These are phyloP conservation scores for Hymenoscyphus repandus DNA, from an alignment of 2,329 filamentous ascomycete species.

Conservation along the genomic window DNA sequence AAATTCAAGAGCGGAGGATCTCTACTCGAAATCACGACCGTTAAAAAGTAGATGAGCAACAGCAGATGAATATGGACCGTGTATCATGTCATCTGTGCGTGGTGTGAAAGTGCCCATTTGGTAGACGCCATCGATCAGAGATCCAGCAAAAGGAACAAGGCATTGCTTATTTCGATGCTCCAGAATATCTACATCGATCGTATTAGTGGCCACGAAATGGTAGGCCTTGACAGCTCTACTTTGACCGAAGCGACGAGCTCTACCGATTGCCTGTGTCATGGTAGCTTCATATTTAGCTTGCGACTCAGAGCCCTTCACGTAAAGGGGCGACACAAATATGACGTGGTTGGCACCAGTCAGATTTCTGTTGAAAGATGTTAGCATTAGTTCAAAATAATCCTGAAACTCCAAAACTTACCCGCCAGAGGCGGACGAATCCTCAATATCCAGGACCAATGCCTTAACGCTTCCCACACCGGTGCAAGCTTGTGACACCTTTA, in stretches of 20 bases:
- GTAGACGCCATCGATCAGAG: too few relatives aligned
- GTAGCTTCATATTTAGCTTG: conserved; percentile 50
- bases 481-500: conserved; percentile 31
- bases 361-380: conserved; percentile 40
- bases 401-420: conserved; percentile 39
- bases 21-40: too few relatives aligned
- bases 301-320: conserved; percentile 34
- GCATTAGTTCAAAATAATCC: conserved; percentile 2
- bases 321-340: conserved; percentile 55
- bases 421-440: conserved; percentile 53
- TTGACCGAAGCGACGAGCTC: conserved; percentile 54
- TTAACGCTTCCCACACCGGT: not conserved
- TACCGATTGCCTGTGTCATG: conserved; percentile 60
- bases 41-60: too few relatives aligned
- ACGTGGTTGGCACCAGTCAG: conserved; percentile 59
- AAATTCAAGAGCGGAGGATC: too few relatives aligned
- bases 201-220: conserved; percentile 16
- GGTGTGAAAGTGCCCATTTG: too few relatives aligned
- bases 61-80: too few relatives aligned
- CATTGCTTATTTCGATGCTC: conserved; percentile 5
- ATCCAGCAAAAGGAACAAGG: not conserved
- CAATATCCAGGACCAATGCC: conserved; percentile 53
- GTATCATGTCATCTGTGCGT: too few relatives aligned
- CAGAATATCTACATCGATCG: conserved; percentile 13
- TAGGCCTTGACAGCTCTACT: conserved; percentile 52